Evolutionary conservation across 2,329 filamentous ascomycete genomes (phyloP), one percentile per base, ranked within the genome.

Genomic region (Fusarium sp.): DNA sequence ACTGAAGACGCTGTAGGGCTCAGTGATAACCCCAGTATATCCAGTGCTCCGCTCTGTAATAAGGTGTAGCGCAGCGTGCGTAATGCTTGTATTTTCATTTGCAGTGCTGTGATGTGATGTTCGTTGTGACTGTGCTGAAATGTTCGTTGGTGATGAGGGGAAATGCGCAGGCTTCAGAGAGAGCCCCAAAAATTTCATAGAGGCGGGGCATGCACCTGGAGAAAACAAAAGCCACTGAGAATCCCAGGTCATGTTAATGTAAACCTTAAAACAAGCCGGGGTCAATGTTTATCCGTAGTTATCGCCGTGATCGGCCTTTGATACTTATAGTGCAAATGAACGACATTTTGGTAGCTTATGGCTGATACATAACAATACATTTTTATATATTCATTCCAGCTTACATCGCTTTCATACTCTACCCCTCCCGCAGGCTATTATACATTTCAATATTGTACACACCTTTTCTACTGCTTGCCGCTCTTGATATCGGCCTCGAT

Each of bases 101-200:
- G 61, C 26, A 57, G 58, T 70, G 65, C 58, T 63, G 74, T 77
- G 75, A 59, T 75, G 74, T 77, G 76, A 73, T 67, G 63, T 74
- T 50, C 41, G 66, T 72, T 66, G 66, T 69, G 66, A 77, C 81
- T 83, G 83, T 85, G 82, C 83, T 85, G 83, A 85, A 82, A 84
- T 84, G 80, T 85, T 82, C 83, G 76, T 77, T 68, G 76, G 77
- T 79, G 77, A 79, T 78, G 79, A 81, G 79, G 78, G 79, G 78
- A 81, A 79, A 77, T 81, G 78, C 78, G 77, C 77, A 80, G 78
- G 74, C 74, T 71, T 24, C 48, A 34, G 74, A 50, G 38, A 17
- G 24, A 26, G 45, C 56, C 70, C 51, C 62, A 41, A 62, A 63
- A 62, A 48, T 34, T 60, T 30, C 30, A 56, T 34, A 42, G 54